Conservation (phyloP, 768 basidiomycete genomes). For the Xerocomus potaroensis region DNA sequence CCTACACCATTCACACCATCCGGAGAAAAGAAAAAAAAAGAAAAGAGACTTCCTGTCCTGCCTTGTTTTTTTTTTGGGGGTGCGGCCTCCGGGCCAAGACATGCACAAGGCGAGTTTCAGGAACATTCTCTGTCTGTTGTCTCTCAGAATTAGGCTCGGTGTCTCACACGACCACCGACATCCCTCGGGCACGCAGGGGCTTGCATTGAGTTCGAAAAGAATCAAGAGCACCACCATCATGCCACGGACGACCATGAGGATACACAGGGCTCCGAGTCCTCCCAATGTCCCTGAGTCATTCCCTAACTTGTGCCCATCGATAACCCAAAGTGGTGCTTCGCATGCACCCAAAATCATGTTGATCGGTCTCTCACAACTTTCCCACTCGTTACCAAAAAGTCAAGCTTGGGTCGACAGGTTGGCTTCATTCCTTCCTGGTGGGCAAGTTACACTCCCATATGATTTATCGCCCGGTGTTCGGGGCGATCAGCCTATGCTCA, state of each 20-base stretch:
- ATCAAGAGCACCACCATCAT: not conserved
- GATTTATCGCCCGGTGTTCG: not conserved
- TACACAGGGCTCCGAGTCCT: not conserved
- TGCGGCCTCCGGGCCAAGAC: not conserved
- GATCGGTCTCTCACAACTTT: constrained; percentile 3
- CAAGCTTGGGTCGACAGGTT: not conserved
- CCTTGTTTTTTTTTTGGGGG: too few relatives aligned
- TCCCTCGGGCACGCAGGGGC: not conserved
- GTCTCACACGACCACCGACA: not conserved
- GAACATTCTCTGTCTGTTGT: too few relatives aligned
- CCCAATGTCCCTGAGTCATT: not conserved
- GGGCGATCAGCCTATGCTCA: constrained; percentile 4
- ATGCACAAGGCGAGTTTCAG: too few relatives aligned
- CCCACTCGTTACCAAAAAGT: constrained; percentile 1
- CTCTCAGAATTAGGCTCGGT: too few relatives aligned
- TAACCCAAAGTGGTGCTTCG: not conserved
- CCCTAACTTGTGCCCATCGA: not conserved
- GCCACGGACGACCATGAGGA: not conserved
- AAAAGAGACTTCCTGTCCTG: too few relatives aligned
- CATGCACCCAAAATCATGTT: not conserved
- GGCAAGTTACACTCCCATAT: constrained; percentile 8
- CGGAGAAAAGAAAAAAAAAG: too few relatives aligned
- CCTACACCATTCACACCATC: too few relatives aligned
- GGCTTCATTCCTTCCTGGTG: not conserved
- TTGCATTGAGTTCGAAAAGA: not conserved